Conservation (phyloP, 2,329 filamentous ascomycete species). For the Paracoccidioides brasiliensis region DNA sequence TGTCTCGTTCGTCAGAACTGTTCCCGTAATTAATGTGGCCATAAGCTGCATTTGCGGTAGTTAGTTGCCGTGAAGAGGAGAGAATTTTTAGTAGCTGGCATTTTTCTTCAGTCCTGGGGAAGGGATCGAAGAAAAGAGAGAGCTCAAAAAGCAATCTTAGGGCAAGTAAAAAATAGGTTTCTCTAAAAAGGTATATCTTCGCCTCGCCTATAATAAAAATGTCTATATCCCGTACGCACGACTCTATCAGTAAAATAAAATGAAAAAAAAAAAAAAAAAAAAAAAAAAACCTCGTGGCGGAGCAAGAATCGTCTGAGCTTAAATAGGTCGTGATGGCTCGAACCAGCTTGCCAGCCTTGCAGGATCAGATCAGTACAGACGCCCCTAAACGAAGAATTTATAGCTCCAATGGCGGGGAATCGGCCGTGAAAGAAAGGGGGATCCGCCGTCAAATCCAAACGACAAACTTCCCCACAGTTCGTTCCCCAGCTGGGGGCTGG, state of each 20-base stretch:
- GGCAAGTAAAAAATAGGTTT: not conserved
- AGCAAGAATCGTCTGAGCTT: not conserved
- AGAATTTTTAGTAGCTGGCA: not conserved
- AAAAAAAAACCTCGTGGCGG: too few species aligned
- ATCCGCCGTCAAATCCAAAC: too few species aligned
- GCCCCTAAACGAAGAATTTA: too few species aligned
- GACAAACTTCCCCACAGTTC: too few species aligned
- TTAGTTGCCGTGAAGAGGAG: not conserved
- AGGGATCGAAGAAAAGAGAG: not conserved
- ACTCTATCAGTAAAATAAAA: not conserved
- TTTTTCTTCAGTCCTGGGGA: not conserved
- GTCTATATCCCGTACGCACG: not conserved
- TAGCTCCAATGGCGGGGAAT: too few species aligned
- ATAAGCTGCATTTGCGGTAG: not conserved
- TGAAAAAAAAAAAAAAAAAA: not conserved
- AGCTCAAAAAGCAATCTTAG: not conserved
- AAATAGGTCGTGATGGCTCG: not conserved
- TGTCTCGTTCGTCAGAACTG: not conserved
- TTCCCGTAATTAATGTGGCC: not conserved
- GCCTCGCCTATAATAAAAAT: not conserved
- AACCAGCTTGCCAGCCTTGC: not conserved
- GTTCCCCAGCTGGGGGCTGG: too few species aligned
- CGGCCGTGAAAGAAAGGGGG: too few species aligned
- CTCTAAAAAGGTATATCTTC: too few species aligned
- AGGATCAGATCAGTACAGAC: too few species aligned